Evolutionary conservation across 805 yeast genomes (phyloP).

Genomic region (Kuraishia cidri): DNA sequence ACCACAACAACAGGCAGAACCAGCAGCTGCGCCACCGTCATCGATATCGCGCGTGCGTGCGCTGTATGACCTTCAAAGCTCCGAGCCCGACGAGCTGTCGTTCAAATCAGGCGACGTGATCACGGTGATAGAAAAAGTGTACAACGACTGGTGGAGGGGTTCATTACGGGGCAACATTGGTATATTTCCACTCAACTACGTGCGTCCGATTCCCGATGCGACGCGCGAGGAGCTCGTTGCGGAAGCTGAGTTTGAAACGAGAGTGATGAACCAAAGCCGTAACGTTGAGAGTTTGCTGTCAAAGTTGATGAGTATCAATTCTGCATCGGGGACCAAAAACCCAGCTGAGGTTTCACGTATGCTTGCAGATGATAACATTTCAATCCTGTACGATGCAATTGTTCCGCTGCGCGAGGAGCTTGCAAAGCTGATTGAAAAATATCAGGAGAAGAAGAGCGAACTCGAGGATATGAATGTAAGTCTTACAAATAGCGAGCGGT

Average conservation of each 20-base stretch:
- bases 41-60: slow-evolving; percentile 68
- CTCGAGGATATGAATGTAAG: slow-evolving; percentile 62
- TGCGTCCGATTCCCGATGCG: slow-evolving; percentile 64
- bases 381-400: slow-evolving; percentile 61
- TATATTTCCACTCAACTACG: slow-evolving; percentile 89
- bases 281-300: slow-evolving; percentile 68
- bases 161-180: slow-evolving; percentile 75
- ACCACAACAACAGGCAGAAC: slow-evolving; percentile 10
- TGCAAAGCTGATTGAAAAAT: slow-evolving; percentile 69
- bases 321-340: slow-evolving; percentile 22
- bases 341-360: slow-evolving; percentile 20
- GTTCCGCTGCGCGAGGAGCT: slow-evolving; percentile 68
- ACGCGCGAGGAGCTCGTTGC: slow-evolving; percentile 47
- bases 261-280: slow-evolving; percentile 41
- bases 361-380: slow-evolving; percentile 55
- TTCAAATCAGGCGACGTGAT: slow-evolving; percentile 85
- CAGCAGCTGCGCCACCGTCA: slow-evolving; percentile 10
- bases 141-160: slow-evolving; percentile 96
- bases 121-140: slow-evolving; percentile 78
- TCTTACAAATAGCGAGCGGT: slow-evolving; percentile 55
- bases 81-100: slow-evolving; percentile 81
- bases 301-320: slow-evolving; percentile 28
- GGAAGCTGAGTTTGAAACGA: slow-evolving; percentile 40
- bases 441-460: slow-evolving; percentile 71
- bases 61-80: slow-evolving; percentile 67